Conservation (phyloP, 1,284 basidiomycete genomes). For the Leccinum fallax region DNA sequence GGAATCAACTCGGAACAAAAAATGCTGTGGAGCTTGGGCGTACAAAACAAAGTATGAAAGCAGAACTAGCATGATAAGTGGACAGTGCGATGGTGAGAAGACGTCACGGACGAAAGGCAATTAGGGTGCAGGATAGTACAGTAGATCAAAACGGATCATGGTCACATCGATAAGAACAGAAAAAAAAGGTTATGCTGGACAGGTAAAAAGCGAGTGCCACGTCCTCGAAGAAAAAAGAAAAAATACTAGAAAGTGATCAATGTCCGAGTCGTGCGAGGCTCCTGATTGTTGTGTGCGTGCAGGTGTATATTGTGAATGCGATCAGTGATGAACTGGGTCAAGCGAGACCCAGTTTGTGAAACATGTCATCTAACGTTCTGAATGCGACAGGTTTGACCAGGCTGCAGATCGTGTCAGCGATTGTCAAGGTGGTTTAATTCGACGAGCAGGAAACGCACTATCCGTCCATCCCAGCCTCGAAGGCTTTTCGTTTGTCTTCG, state of each 20-base stretch:
- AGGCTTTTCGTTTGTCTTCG: conserved; percentile 90
- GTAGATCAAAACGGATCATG: conserved; percentile 10
- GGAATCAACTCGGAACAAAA: background rate
- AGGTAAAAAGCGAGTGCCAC: conserved; percentile 1
- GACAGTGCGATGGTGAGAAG: background rate
- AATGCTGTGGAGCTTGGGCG: conserved; percentile 13
- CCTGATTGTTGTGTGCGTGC: background rate
- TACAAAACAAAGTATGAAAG: conserved; percentile 7
- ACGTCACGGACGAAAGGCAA: background rate
- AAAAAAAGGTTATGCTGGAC: conserved; percentile 1
- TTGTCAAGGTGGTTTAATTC: background rate
- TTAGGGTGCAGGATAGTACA: conserved; percentile 13
- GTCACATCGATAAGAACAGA: background rate
- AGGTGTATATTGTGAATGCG: conserved; percentile 20
- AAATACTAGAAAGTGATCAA: conserved; percentile 6
- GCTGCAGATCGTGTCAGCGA: conserved; percentile 41
- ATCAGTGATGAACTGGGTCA: conserved; percentile 30
- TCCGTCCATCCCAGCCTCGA: conserved; percentile 92
- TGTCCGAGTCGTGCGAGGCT: conserved; percentile 16
- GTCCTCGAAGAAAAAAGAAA: conserved; percentile 4
- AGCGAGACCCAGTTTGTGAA: conserved; percentile 71
- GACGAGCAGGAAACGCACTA: conserved; percentile 63
- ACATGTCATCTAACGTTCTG: conserved; percentile 83
- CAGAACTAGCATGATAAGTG: conserved; percentile 12
- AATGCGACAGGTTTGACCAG: conserved; percentile 92